Conservation (phyloP, 176 grass and related monocot genomes). For the Themeda triandra region DNA sequence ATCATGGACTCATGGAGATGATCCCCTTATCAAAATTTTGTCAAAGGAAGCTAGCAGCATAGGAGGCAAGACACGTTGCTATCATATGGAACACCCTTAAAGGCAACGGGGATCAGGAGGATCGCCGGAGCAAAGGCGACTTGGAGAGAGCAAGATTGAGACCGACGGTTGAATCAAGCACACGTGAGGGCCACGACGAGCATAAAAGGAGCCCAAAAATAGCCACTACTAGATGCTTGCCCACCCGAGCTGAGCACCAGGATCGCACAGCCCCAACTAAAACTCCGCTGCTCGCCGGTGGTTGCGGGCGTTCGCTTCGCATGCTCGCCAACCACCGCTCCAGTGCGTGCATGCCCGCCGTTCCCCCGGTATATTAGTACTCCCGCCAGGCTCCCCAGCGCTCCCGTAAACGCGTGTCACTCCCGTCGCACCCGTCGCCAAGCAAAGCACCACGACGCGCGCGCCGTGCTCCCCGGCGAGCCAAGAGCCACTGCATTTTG, state of each 20-base stretch:
- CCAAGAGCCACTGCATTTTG: neutral
- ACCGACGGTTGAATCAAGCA: neutral
- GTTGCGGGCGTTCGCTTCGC: constrained; percentile 7
- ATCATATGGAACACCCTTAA: neutral
- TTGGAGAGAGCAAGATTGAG: neutral
- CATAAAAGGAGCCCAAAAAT: neutral
- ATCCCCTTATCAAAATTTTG: neutral
- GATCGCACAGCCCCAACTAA: neutral
- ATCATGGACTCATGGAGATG: neutral
- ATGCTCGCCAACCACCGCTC: neutral
- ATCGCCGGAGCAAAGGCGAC: neutral
- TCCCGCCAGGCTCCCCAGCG: neutral
- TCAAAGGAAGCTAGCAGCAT: neutral
- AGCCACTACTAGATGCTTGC: neutral
- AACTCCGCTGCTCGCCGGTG: neutral
- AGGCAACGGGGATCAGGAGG: neutral
- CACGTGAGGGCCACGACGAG: neutral
- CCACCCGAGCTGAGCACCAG: neutral
- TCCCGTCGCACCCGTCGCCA: neutral
- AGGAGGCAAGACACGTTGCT: neutral
- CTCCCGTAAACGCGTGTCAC: neutral
- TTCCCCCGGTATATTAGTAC: neutral
- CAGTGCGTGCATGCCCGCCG: neutral
- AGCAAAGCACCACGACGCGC: neutral
- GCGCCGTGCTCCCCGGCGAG: constrained; percentile 1